A percentile compares a stretch with the other conserved stretches of the same genome.
Conservation (phyloP, 805 yeast species). For the Pichia nanzhaoensis region DNA sequence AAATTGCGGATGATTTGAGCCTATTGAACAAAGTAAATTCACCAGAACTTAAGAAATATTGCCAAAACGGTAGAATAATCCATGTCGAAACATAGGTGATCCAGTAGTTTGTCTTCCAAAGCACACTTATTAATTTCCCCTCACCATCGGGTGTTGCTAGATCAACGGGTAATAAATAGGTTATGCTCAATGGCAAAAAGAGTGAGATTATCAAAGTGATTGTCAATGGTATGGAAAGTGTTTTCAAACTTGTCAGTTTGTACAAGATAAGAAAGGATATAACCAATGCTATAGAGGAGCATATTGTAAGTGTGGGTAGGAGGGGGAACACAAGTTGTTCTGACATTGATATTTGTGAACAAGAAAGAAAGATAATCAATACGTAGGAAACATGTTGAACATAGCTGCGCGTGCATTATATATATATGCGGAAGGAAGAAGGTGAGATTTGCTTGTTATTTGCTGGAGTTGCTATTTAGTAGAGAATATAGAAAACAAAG, state of each 20-base stretch:
- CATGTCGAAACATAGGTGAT: slow-evolving; percentile 72
- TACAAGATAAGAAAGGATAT: slow-evolving; percentile 32
- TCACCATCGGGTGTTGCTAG: slow-evolving; percentile 41
- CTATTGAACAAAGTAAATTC: slow-evolving; percentile 41
- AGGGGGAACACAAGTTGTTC: neutral
- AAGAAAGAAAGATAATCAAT: no score
- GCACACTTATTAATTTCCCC: slow-evolving; percentile 16
- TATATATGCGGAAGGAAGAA: no score
- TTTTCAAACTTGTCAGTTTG: slow-evolving; percentile 29
- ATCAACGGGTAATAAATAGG: slow-evolving; percentile 70
- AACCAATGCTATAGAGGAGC: slow-evolving; percentile 22
- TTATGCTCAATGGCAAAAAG: slow-evolving; percentile 68
- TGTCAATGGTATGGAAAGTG: slow-evolving; percentile 37
- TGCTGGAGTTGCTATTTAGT: no score
- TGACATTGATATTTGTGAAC: no score
- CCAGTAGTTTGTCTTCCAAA: slow-evolving; percentile 81
- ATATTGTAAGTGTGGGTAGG: slow-evolving; percentile 14
- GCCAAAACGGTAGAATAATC: slow-evolving; percentile 65
- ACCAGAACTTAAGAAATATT: slow-evolving; percentile 69
- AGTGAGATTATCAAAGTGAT: slow-evolving; percentile 51
- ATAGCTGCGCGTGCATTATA: no score
- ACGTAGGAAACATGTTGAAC: no score
- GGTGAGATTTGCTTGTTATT: no score
- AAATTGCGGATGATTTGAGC: slow-evolving; percentile 49
- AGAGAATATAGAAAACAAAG: no score